phyloP scores from a whole-genome alignment of 345 rosid species.

The Ceriops decandra region DNA sequence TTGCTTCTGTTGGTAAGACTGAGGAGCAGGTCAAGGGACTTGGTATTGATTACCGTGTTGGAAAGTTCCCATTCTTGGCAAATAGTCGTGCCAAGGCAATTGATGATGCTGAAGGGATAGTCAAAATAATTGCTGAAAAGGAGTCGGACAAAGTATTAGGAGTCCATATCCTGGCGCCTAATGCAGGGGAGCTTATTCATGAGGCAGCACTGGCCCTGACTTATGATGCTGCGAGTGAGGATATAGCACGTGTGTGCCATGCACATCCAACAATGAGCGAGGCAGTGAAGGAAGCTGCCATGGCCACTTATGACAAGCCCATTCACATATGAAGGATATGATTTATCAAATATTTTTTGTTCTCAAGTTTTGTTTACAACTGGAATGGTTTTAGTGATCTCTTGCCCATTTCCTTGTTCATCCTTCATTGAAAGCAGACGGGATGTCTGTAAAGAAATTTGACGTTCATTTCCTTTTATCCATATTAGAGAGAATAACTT shows the following conservation, averaged over 20 bases:
- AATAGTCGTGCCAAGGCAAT: constrained; percentile 99
- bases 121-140: constrained; percentile 91
- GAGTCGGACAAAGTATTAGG: constrained; percentile 93
- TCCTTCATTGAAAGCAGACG: constrained; percentile 21
- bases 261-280: constrained; percentile 99
- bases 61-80: constrained; percentile 97
- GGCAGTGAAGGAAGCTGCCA: constrained; percentile 99
- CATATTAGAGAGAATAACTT: constrained; percentile 21
- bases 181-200: constrained; percentile 96
- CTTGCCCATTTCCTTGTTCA: constrained; percentile 14
- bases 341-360: constrained; percentile 6
- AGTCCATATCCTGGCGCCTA: constrained; percentile 93
- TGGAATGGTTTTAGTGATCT: constrained; percentile 13
- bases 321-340: constrained; percentile 61
- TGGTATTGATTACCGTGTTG: constrained; percentile 71
- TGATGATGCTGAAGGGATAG: constrained; percentile 84
- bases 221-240: constrained; percentile 90
- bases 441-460: constrained; percentile 21
- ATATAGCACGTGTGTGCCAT: constrained; percentile 94
- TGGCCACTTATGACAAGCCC: constrained; percentile 99
- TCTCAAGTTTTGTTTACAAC: constrained; percentile 16
- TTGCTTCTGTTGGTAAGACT: constrained; percentile 93
- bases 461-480: constrained; percentile 8
- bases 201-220: constrained; percentile 88
- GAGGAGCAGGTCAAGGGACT: constrained; percentile 94